Base-by-base conservation (phyloP, 2,329 filamentous ascomycete genomes). In the Myriosclerotinia scirpicola region DNA sequence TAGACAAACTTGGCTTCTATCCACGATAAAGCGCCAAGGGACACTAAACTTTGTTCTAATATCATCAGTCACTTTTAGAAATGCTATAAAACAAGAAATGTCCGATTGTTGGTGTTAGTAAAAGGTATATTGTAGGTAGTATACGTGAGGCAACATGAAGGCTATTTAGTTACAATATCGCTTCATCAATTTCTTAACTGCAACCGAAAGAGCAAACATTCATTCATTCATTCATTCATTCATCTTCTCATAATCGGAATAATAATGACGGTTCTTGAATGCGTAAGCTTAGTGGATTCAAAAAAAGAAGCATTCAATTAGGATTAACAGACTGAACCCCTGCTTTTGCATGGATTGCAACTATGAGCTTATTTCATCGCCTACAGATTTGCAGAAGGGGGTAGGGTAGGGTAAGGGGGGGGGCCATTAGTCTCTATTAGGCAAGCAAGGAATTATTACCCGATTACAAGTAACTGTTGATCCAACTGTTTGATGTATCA, bases 201-300 rank as follows among this genome's bases (percentile, higher is more conserved):
- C 17, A 26, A 15, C 12, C 12, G 11, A 36, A 20, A 48, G 30
- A n/a, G 11, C 56, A 59, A 22, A 15, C 42, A 34, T 6, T 5
- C 30, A 34, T 34, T 6, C 30, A 34, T 6, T 5, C 6, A 34
- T 34, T 34, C 30, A 36, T 22, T 17, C 30, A 34, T 22, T 1
- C 20, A 5, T 20, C 20, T 50, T 20, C 26, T 59, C 26, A 40
- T 36, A 36, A 48, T 26, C 44, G 36, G 56, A 42, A 30, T 59
- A 22, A 36, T 59, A 26, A 59, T 59, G 55, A 59, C 22, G 36
- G 48, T 54, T 36, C n/a, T 22, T 63, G 50, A 36, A 64, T 64
- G 54, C 60, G 60, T 64, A 64, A 64, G 60, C 60, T 64, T 64
- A n/a, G 36, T 22, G 40, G 50, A 64, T 55, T 64, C 12, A 17